Evolutionary conservation across 805 yeast species (phyloP), one percentile per base, ranked within the genome.

Genomic region (Candida easanensis): DNA sequence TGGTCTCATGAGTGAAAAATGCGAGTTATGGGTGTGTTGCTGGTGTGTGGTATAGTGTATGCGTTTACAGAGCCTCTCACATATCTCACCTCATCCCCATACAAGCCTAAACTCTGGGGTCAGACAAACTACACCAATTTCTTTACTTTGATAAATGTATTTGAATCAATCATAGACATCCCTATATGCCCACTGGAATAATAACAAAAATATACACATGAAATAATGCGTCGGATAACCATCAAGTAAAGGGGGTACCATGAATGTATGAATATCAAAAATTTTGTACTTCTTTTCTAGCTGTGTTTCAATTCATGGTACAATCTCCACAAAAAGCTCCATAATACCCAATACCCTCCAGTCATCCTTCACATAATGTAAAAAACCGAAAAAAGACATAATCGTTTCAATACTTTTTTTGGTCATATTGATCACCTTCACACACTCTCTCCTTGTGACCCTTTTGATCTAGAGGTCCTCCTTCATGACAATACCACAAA

Each of bases 61-160:
- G 48, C 48, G 48, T 43, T 44, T 44, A 44, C 43, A 15, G 16
- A 42, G 33, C 33, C 21, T 16, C 28, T n/a, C 34, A 11, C 26
- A 23, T 23, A 9, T 23, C 26, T 11, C 11, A 23, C 26, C 8
- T 11, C 17, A 19, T 16, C 13, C 6, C 20, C 34, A 16, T 16
- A 14, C n/a, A 31, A 19, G 19, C 19, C 34, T 15, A n/a, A 19
- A 17, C 6, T 17, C 20, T 16, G 7, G 14, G 19, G 4, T 15
- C 33, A 15, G 14, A 19, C 8, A 6, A 14, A 7, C 33, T 17
- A 30, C 33, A 15, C n/a, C n/a, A 26, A 13, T 13, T 6, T 5
- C 30, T 26, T 9, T 13, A 26, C 10, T 9, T 10, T 11, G 5
- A 26, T 26, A 13, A 9, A 18, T 36, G 17, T 26, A 16, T n/a